Conservation (phyloP, 1,284 basidiomycete genomes). For the Cryptococcus floricola region DNA sequence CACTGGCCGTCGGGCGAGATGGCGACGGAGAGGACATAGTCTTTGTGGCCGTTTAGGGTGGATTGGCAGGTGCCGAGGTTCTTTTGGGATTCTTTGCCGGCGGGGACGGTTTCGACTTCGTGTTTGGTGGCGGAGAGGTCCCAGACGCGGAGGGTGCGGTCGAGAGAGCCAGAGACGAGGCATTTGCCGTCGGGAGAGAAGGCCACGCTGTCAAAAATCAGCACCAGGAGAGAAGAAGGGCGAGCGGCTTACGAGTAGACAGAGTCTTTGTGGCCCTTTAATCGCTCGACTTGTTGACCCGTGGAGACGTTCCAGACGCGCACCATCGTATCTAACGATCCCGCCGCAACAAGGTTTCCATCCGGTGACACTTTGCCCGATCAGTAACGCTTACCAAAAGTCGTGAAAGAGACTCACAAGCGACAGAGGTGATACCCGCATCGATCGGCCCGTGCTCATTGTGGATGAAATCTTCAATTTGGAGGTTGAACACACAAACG, state of each 20-base stretch:
- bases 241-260: conserved; percentile 55
- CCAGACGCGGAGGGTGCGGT: conserved; percentile 85
- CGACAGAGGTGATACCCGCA: conserved; percentile 64
- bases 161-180: conserved; percentile 76
- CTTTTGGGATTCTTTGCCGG: conserved; percentile 47
- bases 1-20: conserved; percentile 80
- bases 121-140: conserved; percentile 57
- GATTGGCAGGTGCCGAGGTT: conserved; percentile 62
- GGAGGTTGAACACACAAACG: conserved; percentile 52
- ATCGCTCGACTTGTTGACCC: conserved; percentile 66
- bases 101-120: conserved; percentile 28
- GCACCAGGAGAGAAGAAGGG: neutral
- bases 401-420: conserved; percentile 42
- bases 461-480: conserved; percentile 52
- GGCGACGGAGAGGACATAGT: conserved; percentile 54
- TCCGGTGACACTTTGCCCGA: conserved; percentile 84
- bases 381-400: too few relatives aligned
- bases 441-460: conserved; percentile 58
- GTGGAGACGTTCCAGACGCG: conserved; percentile 79
- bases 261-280: conserved; percentile 76
- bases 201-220: conserved; percentile 56
- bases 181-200: conserved; percentile 76
- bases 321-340: conserved; percentile 76
- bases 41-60: conserved; percentile 78
- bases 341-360: conserved; percentile 74